Percentiles rank a stretch among this genome's conserved stretches.
phyloP scores from a whole-genome alignment of 2,329 filamentous ascomycete species.

The Cercospora sojina region DNA sequence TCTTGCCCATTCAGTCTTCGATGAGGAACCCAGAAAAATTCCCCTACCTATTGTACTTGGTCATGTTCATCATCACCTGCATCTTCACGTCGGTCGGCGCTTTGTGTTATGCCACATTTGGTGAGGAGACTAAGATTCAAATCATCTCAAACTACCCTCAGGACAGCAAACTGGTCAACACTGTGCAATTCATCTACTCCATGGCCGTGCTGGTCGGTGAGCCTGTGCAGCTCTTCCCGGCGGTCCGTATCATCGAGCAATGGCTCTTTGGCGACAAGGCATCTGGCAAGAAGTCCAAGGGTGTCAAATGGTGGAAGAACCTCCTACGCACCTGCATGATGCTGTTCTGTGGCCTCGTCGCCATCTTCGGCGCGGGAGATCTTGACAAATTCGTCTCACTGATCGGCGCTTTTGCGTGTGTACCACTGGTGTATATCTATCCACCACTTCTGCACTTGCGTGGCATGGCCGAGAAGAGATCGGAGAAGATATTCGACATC shows the following conservation, averaged over 20 bases:
- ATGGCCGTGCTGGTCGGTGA: constrained; percentile 71
- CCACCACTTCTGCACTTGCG: constrained; percentile 69
- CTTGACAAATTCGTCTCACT: constrained; percentile 73
- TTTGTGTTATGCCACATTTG: constrained; percentile 73
- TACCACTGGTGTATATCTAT: constrained; percentile 75
- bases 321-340: constrained; percentile 60
- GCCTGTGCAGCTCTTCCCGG: constrained; percentile 73
- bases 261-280: constrained; percentile 62
- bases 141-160: constrained; percentile 76
- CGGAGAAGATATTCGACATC: constrained; percentile 60
- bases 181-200: constrained; percentile 72
- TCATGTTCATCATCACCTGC: constrained; percentile 72
- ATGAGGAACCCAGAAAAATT: constrained; percentile 72
- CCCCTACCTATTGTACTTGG: constrained; percentile 61
- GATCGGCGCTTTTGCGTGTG: constrained; percentile 71
- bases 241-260: constrained; percentile 68
- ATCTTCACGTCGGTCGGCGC: constrained; percentile 72
- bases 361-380: constrained; percentile 65
- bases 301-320: constrained; percentile 77
- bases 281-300: constrained; percentile 63
- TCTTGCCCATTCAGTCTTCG: constrained; percentile 72
- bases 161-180: constrained; percentile 68
- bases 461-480: constrained; percentile 59
- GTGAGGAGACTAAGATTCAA: constrained; percentile 66
- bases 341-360: constrained; percentile 58